Conservation (phyloP, 164 flowering plant genomes). For the Warburgia ugandensis region DNA sequence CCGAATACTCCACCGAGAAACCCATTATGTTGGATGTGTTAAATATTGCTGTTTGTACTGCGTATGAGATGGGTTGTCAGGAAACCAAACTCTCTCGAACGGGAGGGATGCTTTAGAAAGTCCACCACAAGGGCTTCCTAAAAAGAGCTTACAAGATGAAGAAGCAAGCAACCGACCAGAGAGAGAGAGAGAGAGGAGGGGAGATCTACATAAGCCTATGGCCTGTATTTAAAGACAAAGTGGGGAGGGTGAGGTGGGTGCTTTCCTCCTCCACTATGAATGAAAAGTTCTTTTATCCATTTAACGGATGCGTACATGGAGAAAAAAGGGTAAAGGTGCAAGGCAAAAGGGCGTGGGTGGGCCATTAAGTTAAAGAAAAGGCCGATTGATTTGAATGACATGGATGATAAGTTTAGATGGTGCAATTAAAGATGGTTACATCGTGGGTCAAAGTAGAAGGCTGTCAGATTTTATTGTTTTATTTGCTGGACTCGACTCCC, state of each 20-base stretch:
- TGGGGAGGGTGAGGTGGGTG: background rate
- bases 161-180: background rate
- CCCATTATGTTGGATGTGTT: constrained; percentile 17
- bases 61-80: background rate
- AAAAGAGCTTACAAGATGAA: background rate
- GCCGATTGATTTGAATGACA: too few relatives aligned
- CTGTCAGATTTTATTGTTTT: too few relatives aligned
- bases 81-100: background rate
- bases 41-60: too few relatives aligned
- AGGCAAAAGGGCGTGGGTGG: too few relatives aligned
- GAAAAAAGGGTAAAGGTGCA: too few relatives aligned
- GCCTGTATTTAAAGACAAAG: constrained; percentile 11
- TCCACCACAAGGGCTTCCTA: background rate
- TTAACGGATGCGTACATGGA: too few relatives aligned
- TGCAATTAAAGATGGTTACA: too few relatives aligned
- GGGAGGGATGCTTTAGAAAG: background rate
- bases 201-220: constrained; percentile 6
- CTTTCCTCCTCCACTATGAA: constrained; percentile 1
- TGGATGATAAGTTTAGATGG: too few relatives aligned
- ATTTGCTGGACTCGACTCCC: too few relatives aligned
- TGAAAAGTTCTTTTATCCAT: background rate
- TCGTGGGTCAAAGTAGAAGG: too few relatives aligned
- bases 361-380: too few relatives aligned
- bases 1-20: constrained; percentile 29
- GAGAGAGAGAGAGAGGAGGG: constrained; percentile 9